phyloP scores from a whole-genome alignment of 106 monocot species.

The Vanilla planifolia region DNA sequence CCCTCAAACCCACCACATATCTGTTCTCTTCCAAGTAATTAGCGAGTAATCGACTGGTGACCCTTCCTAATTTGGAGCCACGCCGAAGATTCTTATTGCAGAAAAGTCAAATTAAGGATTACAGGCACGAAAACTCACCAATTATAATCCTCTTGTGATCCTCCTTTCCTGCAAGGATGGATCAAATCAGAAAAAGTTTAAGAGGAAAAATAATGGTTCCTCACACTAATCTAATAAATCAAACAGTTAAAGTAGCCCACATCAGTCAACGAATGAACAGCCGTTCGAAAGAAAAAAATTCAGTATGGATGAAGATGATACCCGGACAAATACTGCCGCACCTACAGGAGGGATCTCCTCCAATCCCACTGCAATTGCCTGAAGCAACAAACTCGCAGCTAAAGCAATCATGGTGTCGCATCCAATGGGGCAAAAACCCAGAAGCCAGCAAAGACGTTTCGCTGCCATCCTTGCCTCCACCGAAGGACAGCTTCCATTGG shows the following conservation, averaged over 20 bases:
- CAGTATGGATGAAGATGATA: too few relatives aligned
- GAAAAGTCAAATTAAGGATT: too few relatives aligned
- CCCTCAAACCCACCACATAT: too few relatives aligned
- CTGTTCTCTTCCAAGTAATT: too few relatives aligned
- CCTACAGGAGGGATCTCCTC: not conserved
- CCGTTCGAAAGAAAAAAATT: too few relatives aligned
- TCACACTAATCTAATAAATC: too few relatives aligned
- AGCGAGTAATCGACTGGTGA: too few relatives aligned
- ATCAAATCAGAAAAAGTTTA: not conserved
- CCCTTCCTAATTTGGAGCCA: too few relatives aligned
- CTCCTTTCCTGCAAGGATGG: not conserved
- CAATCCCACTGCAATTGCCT: not conserved
- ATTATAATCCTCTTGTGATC: not conserved
- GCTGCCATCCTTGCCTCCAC: constrained; percentile 1
- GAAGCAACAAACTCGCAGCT: not conserved
- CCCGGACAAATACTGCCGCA: not conserved
- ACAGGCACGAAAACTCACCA: not conserved
- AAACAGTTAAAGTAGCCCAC: too few relatives aligned
- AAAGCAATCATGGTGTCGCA: not conserved
- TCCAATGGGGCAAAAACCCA: constrained; percentile 8
- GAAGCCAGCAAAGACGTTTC: constrained; percentile 7
- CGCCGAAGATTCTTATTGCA: too few relatives aligned
- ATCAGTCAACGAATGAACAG: too few relatives aligned
- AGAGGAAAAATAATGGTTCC: not conserved
- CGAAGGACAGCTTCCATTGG: constrained; percentile 12